Evolutionary conservation across 768 basidiomycete species (phyloP).

Genomic region (Amanita molliuscula): DNA sequence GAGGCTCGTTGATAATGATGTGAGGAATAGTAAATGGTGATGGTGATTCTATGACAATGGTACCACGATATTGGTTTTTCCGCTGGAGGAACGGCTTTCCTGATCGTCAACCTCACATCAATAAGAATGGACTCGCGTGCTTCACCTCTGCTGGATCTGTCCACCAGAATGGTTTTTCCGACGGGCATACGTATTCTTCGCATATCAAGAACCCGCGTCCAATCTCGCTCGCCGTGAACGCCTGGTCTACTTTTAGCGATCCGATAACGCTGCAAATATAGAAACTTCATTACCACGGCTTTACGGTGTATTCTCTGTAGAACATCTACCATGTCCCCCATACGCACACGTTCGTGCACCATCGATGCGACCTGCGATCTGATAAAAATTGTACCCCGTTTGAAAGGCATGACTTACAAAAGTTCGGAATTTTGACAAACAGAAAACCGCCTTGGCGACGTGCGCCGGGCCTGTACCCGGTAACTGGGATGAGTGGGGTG

Average conservation of each 20-base stretch:
- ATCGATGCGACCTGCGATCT: slow-evolving; percentile 10
- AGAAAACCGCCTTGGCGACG: slow-evolving; percentile 18
- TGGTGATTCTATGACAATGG: slow-evolving; percentile 32
- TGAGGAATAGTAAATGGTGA: slow-evolving; percentile 33
- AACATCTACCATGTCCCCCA: slow-evolving; percentile 21
- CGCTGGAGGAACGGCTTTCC: slow-evolving; percentile 22
- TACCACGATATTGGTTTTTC: slow-evolving; percentile 16
- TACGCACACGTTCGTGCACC: slow-evolving; percentile 18
- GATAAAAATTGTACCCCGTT: not conserved
- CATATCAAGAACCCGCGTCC: slow-evolving; percentile 24
- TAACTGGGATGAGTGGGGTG: not conserved
- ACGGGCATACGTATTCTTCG: slow-evolving; percentile 15
- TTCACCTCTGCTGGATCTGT: slow-evolving; percentile 41
- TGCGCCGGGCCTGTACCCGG: not conserved
- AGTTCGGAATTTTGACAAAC: slow-evolving; percentile 18
- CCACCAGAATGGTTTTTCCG: slow-evolving; percentile 37
- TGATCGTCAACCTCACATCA: not conserved
- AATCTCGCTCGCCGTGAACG: slow-evolving; percentile 24
- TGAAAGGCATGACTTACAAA: slow-evolving; percentile 14
- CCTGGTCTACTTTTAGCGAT: slow-evolving; percentile 19
- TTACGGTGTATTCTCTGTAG: slow-evolving; percentile 28
- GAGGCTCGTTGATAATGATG: slow-evolving; percentile 30
- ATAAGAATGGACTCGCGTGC: not conserved
- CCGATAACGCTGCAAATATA: slow-evolving; percentile 1
- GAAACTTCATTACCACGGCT: slow-evolving; percentile 24